These are phyloP conservation scores for Claviceps pazoutovae DNA, from an alignment of 2,329 filamentous ascomycete genomes.

Conservation along the genomic window DNA sequence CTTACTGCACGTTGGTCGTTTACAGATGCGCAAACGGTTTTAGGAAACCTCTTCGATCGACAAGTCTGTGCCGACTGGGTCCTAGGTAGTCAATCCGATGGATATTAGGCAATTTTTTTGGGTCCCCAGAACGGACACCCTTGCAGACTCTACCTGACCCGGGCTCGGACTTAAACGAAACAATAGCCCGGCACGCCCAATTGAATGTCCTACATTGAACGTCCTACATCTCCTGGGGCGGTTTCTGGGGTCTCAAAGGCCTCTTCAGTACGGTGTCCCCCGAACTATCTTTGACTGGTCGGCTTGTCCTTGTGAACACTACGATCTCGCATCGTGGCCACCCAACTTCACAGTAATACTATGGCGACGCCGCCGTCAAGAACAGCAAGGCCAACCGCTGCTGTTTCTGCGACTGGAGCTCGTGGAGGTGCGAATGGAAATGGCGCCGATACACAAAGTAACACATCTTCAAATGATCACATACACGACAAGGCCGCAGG, in stretches of 20 bases:
- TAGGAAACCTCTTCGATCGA: neutral
- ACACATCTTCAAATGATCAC: constrained; percentile 2
- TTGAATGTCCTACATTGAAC: neutral
- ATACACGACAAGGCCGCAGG: constrained; percentile 4
- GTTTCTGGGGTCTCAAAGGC: neutral
- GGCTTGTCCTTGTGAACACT: neutral
- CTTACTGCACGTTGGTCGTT: too few relatives aligned
- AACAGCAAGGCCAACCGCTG: neutral
- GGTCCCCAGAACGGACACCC: neutral
- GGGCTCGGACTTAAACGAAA: neutral
- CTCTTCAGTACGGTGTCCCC: neutral
- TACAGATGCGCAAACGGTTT: too few relatives aligned
- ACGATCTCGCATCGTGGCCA: neutral
- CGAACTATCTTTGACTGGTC: neutral
- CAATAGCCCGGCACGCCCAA: neutral
- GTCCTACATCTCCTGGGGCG: neutral
- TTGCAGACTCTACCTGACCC: neutral
- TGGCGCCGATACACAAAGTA: neutral
- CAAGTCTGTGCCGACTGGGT: neutral
- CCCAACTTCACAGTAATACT: neutral
- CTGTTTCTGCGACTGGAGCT: neutral
- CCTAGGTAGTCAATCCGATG: neutral
- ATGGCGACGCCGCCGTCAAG: neutral
- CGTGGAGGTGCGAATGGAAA: neutral
- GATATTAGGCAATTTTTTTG: neutral